Evolutionary conservation across 768 basidiomycete species (phyloP), one percentile per base, ranked within the genome.

Genomic region (Dentipellis fragilis): DNA sequence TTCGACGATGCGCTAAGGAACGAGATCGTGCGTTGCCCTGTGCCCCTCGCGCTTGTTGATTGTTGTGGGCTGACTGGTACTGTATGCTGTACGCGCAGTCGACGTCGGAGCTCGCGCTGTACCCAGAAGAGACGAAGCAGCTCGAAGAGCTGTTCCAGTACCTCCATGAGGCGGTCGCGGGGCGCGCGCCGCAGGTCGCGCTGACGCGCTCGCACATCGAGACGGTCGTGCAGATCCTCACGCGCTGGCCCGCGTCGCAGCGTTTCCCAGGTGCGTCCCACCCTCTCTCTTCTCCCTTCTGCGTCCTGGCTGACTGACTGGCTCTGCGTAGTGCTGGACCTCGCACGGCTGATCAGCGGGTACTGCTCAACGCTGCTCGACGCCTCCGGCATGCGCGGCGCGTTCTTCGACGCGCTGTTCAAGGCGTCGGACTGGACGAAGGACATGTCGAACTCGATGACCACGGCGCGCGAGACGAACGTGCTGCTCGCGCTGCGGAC

Each of bases 401-500:
- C 67, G 17, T 83, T 87, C 66, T 75, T 87, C 19, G 74, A 80
- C 17, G 71, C 79, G 1, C 67, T 94, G 10, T 81, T 92, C 67
- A 72, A 71, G 54, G 87, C 83, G 12, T 79, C 84, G 2, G 84
- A 86, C 51, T 89, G 87, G 84, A 65, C 66, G 52, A 59, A 73
- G 34, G 73, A 80, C 1, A 82, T 82, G 78, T 63, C 72, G 29
- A 66, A 68, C n/a, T 75, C 84, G 0, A 66, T 86, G 37, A 67
- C 74, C 3, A 96, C 92, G 69, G 68, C 81, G 7, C 75, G 84
- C 55, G 93, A 96, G 66, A 95, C 86, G 16, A 97, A 97, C 64
- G 76, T 85, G 1, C 73, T 95, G 57, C 75, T 99, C 22, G 74
- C 87, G 1, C 72, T 96, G 50, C 79, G 94, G 36, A 85, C 83